phyloP scores from a whole-genome alignment of 2,329 filamentous ascomycete species.

The Trichophyton rubrum region DNA sequence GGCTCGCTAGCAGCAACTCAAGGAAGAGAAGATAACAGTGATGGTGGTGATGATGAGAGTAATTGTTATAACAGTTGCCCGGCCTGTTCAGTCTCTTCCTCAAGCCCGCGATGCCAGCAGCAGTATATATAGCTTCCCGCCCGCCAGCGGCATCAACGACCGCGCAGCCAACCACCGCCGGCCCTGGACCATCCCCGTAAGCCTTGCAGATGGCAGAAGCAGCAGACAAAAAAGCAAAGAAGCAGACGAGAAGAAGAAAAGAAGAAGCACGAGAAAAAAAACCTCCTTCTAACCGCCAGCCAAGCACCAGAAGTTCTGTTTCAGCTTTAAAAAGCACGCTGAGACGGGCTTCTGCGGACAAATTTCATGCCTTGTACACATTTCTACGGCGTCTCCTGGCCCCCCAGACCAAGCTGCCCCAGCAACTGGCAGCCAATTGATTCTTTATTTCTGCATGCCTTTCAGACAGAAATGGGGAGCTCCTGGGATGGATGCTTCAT shows the following conservation, averaged over 20 bases:
- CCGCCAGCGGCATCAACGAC: neutral
- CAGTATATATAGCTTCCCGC: neutral
- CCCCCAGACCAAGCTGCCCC: neutral
- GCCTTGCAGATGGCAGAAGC: neutral
- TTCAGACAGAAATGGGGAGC: neutral
- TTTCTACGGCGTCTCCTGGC: neutral
- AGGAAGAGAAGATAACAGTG: neutral
- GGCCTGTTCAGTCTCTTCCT: too few species aligned
- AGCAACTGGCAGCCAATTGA: neutral
- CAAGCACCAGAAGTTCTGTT: too few species aligned
- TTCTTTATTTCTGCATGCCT: neutral
- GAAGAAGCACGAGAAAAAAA: neutral
- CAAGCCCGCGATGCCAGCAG: neutral
- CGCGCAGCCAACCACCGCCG: neutral
- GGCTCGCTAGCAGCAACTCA: neutral
- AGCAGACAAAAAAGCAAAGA: too few species aligned
- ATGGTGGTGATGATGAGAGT: neutral
- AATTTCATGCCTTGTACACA: too few species aligned
- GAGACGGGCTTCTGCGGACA: neutral
- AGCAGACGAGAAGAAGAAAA: neutral
- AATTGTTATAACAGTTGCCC: neutral
- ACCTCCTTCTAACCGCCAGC: neutral
- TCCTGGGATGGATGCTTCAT: too few species aligned
- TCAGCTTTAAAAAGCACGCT: too few species aligned
- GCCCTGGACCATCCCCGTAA: neutral